phyloP scores from a whole-genome alignment of 2,329 filamentous ascomycete genomes.

The Cryoendolithus antarcticus region DNA sequence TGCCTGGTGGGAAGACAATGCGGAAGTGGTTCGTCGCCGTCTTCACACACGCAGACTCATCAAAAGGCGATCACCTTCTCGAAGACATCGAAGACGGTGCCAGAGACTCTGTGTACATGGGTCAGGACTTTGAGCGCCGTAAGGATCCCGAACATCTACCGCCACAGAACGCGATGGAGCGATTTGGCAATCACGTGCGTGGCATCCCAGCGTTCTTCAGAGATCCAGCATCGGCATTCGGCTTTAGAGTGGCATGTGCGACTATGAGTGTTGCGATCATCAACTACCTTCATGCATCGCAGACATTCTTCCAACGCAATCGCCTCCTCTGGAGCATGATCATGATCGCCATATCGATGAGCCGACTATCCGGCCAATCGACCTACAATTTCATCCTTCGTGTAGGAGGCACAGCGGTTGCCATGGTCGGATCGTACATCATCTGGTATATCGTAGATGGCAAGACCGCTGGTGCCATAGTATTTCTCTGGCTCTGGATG shows the following conservation, averaged over 20 bases:
- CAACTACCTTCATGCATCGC: conserved; percentile 49
- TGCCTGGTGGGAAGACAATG: conserved; percentile 49
- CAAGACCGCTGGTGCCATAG: conserved; percentile 50
- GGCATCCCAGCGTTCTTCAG: conserved; percentile 47
- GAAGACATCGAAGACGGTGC: conserved; percentile 44
- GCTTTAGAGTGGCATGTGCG: conserved; percentile 57
- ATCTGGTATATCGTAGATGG: conserved; percentile 64
- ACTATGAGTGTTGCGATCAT: conserved; percentile 61
- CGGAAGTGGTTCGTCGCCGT: conserved; percentile 52
- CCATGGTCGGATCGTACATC: conserved; percentile 50
- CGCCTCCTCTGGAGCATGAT: conserved; percentile 68
- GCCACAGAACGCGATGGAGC: conserved; percentile 46
- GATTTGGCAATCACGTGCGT: conserved; percentile 48
- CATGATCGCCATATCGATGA: conserved; percentile 59
- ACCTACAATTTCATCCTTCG: conserved; percentile 56
- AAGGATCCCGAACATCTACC: conserved; percentile 66
- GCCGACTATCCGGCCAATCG: conserved; percentile 54
- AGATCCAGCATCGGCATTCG: conserved; percentile 54
- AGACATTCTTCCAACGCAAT: conserved; percentile 56
- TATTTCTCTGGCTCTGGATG: conserved; percentile 55
- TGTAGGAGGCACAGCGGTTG: conserved; percentile 50
- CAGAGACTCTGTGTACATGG: conserved; percentile 48
- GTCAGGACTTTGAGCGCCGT: conserved; percentile 48
- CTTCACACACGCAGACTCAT: conserved; percentile 42
- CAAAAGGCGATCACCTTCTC: conserved; percentile 41